Evolutionary conservation across 345 rosid species (phyloP), one percentile per base, ranked within the genome.

Genomic region (Nasturtium officinale): DNA sequence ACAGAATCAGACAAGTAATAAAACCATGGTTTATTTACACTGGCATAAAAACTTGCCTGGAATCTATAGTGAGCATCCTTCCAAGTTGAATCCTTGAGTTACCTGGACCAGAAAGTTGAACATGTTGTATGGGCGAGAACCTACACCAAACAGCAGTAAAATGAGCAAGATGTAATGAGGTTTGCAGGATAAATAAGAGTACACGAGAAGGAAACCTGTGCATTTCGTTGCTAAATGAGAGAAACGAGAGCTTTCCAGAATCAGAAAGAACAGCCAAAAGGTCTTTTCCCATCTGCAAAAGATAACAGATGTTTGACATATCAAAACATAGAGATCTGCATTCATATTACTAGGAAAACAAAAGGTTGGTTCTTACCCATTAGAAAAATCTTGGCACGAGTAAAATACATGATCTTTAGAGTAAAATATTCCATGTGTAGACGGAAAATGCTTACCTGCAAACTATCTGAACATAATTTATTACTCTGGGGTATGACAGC

Each of bases 191-290:
- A 50, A 28, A 46, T 65, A 75, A 23, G 61, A 63, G 33, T 35
- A 57, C 53, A 67, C 26, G 72, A 53, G 25, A 51, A 63, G 63
- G 69, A 67, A 74, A 95, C 99, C 98, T 91, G 92, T 86, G 91
- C 99, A 95, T 95, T 78, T 91, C 98, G 81, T 83, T 90, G 85
- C 88, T 85, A 83, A 95, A 95, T 58, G 90, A 37, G 66, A 95
- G 97, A 75, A 95, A 83, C 8, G 98, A 86, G 71, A 95, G 98
- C 87, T 88, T 95, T 77, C 99, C 99, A n/a, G 99, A 95, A 83
- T 95, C 99, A 82, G 99, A 95, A 76, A 85, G 76, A 71, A 86
- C 91, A 78, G 85, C 88, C 85, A 95, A 71, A 43, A 88, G 87
- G 81, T 95, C 99, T 78, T 85, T 91, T 54, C 87, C 93, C 86